Base-by-base conservation (phyloP, 768 basidiomycete species). In the Rhizopogon vinicolor region DNA sequence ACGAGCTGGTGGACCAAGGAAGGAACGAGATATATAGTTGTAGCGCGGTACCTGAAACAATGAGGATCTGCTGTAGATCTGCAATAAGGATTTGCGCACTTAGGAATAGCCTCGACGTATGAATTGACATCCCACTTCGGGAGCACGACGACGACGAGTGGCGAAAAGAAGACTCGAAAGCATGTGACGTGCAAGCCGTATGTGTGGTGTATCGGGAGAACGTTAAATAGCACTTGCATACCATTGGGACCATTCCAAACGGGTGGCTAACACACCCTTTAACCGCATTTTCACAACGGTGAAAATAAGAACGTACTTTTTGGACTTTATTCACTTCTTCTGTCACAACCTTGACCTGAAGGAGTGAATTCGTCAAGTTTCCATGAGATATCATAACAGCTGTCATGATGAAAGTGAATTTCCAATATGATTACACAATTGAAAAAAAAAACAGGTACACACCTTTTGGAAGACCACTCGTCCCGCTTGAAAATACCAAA, bases 391-490 rank as follows among this genome's bases (percentile, higher is more conserved):
- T 80, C 86, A 84, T 86, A n/a, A 89, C 83, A 7, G 80, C 87
- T 89, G 41, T 37, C 33, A 37, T 9, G 16, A 39, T 49, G 35
- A 3, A 33, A 50, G 49, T 5, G 16, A 6, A 18, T 70, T n/a
- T 55, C 50, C 25, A 25, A 28, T n/a, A 35, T 33, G 7, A 10
- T 19, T 41, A 7, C n/a, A 1, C n/a, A 1, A 49, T 28, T 10
- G 41, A 31, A 48, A 5, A 41, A 31, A 48, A 5, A 42, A n/a
- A 31, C 9, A 6, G 3, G 5, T 7, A 57, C 63, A 7, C 25
- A 83, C 87, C 87, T 79, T 91, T 91, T 0, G 89, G 87, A 3
- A 84, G 70, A 0, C 89, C 89, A 56, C 79, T 89, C 0, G 89
- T 91, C 22, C 89, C 89, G 61, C 89, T 90, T 0, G 89, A 91